These are phyloP conservation scores for maize (Zea mays) DNA, from an alignment of 176 grass and related monocot genomes.

Conservation along the genomic window Zm-B73-REFERENCE-NAM-5.0 NC_050101.1:151312001-151312500, in stretches of 20 bases:
- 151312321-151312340: constrained; percentile 40
- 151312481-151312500: no score
- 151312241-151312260: constrained; percentile 66
- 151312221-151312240: constrained; percentile 24
- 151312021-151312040: not conserved
- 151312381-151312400: constrained; percentile 8
- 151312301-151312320: constrained; percentile 60
- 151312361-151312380: constrained; percentile 27
- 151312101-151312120: not conserved
- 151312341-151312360: constrained; percentile 52
- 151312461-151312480: no score
- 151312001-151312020: not conserved
- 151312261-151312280: constrained; percentile 64
- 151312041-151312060: not conserved
- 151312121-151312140: not conserved
- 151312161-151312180: constrained; percentile 53
- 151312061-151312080: constrained; percentile 12
- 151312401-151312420: not conserved
- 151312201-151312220: constrained; percentile 63
- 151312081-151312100: not conserved
- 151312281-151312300: constrained; percentile 71
- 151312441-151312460: no score
- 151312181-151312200: constrained; percentile 60
- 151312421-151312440: no score
- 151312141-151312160: constrained; percentile 9